Base-by-base conservation (phyloP, 805 yeast genomes). In the Starmerella tilneyi region DNA sequence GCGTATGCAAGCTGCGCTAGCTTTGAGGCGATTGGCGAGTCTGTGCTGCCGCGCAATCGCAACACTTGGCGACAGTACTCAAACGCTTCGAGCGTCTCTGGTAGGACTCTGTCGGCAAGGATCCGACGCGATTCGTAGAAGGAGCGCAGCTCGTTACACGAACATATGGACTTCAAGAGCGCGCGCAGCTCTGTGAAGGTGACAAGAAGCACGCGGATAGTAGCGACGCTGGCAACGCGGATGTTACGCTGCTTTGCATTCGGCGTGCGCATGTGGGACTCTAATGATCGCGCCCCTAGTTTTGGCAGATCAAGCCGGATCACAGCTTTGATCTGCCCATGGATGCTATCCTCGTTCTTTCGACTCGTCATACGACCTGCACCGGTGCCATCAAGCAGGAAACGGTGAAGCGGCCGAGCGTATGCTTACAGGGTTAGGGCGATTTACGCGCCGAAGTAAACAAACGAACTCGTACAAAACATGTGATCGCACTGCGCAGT, bases 11-110 rank as follows among this genome's bases (percentile, higher is more conserved):
- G 23, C 16, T 12, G 26, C 2, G 45, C 47, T 2, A 49, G 44
- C 19, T 46, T 49, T 4, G 47, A 26, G 2, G 50, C 50, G 3
- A 38, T 23, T 9, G 52, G 50, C 3, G 48, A 27, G n/a, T 49
- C 35, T 4, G 43, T 38, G 21, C 48, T 42, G 3, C 52, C 52
- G 28, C 36, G 32, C 29, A 24, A 28, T 16, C 27, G n/a, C 22
- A 49, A 22, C 9, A 28, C 33, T 8, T 40, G 26, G 13, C 41
- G 43, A 26, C 48, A 46, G 36, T 22, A 32, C 23, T 43, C 50
- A 15, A 40, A 43, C 12, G 45, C 46, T 11, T 12, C 35, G 13
- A 33, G 8, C 4, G 40, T 9, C 17, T 39, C 50, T 1, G 46
- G 43, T 8, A 49, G 26, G 23, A 42, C 45, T 6, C 42, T 23